These are phyloP conservation scores for Heracleum sosnowskyi DNA, from an alignment of 129 eudicot genomes.

Conservation along the genomic window DNA sequence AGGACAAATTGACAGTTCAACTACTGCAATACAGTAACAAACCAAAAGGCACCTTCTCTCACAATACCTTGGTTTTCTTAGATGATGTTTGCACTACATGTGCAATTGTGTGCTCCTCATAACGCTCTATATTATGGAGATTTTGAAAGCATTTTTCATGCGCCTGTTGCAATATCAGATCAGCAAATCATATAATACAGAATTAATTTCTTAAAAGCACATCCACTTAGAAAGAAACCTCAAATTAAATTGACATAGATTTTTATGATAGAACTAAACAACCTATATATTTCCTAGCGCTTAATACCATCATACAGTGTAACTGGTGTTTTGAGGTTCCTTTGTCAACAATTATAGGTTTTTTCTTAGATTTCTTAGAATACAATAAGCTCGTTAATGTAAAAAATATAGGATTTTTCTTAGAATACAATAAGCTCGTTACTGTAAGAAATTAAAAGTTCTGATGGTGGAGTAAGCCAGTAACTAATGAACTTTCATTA, in stretches of 20 bases:
- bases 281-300: too few species aligned
- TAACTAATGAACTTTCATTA: too few species aligned
- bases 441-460: too few species aligned
- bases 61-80: slow-evolving; percentile 86
- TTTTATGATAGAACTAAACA: too few species aligned
- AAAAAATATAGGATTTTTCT: too few species aligned
- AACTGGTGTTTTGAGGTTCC: too few species aligned
- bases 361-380: too few species aligned
- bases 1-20: background rate
- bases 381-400: too few species aligned
- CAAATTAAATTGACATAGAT: background rate
- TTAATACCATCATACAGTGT: too few species aligned
- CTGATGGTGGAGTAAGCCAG: too few species aligned
- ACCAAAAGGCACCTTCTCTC: background rate
- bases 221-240: background rate
- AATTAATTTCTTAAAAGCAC: background rate
- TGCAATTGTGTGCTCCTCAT: slow-evolving; percentile 96
- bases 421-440: too few species aligned
- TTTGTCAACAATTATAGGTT: too few species aligned
- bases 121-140: slow-evolving; percentile 80
- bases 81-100: slow-evolving; percentile 82
- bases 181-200: background rate
- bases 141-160: slow-evolving; percentile 81
- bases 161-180: slow-evolving; percentile 43
- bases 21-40: background rate